phyloP scores from a whole-genome alignment of 371 early-diverging fungal species.

The Rhizomucor pusillus region DNA sequence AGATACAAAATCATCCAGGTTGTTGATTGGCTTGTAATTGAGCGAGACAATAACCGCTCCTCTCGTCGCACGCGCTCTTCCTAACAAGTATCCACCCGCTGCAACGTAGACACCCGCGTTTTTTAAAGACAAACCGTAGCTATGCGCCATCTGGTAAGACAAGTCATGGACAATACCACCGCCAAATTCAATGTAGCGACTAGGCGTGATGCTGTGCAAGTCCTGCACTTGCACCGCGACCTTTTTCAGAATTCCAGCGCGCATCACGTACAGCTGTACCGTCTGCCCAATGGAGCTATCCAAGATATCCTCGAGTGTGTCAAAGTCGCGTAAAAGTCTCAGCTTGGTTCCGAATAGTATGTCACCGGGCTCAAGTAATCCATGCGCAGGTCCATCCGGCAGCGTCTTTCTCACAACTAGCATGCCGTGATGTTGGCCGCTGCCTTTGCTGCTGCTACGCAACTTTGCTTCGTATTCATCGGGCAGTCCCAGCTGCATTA shows the following conservation, averaged over 20 bases:
- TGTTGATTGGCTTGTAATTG: constrained; percentile 68
- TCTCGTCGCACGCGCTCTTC: constrained; percentile 56
- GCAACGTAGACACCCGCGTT: constrained; percentile 82
- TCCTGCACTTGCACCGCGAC: constrained; percentile 68
- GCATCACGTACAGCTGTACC: constrained; percentile 62
- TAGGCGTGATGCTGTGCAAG: constrained; percentile 73
- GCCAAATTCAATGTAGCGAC: constrained; percentile 78
- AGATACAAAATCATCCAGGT: constrained; percentile 73
- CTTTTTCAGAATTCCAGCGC: constrained; percentile 59
- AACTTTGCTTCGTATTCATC: constrained; percentile 56
- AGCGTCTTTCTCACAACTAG: constrained; percentile 67
- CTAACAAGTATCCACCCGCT: constrained; percentile 67
- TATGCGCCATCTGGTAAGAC: constrained; percentile 83
- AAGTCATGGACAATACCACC: constrained; percentile 82
- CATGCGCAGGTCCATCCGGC: constrained; percentile 69
- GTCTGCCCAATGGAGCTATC: constrained; percentile 68
- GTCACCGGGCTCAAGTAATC: constrained; percentile 71
- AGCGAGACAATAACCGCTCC: constrained; percentile 64
- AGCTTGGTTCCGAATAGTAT: constrained; percentile 65
- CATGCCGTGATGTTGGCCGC: constrained; percentile 49
- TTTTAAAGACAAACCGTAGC: constrained; percentile 65
- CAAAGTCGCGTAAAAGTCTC: constrained; percentile 60
- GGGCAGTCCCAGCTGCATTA: constrained; percentile 57
- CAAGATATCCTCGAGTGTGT: constrained; percentile 59
- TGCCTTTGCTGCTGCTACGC: constrained; percentile 57